phyloP scores from a whole-genome alignment of 805 yeast species.

The Groenewaldozyma salmanticensis region DNA sequence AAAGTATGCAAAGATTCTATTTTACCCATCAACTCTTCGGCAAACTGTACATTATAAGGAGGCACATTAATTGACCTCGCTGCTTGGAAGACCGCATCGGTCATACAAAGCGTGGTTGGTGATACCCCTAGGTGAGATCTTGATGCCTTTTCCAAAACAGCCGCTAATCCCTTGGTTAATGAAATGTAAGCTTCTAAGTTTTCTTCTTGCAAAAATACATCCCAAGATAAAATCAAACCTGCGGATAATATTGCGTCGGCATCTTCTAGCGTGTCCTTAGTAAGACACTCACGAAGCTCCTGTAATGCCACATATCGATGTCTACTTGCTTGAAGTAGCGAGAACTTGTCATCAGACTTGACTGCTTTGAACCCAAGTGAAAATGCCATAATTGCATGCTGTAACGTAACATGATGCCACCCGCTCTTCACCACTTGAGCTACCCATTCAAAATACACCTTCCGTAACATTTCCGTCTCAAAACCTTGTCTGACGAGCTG shows the following conservation, averaged over 20 bases:
- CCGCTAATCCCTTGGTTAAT: conserved; percentile 21
- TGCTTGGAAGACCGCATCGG: conserved; percentile 25
- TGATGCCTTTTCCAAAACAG: conserved; percentile 16
- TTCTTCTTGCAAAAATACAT: conserved; percentile 21
- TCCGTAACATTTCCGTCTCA: conserved; percentile 19
- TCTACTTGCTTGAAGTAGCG: conserved; percentile 9
- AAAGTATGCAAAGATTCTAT: conserved; percentile 8
- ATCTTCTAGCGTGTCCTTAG: conserved; percentile 5
- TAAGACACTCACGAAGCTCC: conserved; percentile 16
- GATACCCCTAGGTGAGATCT: conserved; percentile 15
- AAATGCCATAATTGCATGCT: conserved; percentile 22
- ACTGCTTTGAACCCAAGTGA: conserved; percentile 18
- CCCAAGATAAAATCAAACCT: conserved; percentile 23
- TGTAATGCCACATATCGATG: conserved; percentile 20
- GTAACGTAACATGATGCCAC: conserved; percentile 15
- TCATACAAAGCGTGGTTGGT: conserved; percentile 20
- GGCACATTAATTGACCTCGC: conserved; percentile 27
- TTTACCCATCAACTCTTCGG: conserved; percentile 24
- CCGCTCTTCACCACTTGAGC: conserved; percentile 14
- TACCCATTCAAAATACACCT: conserved; percentile 20
- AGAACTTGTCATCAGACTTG: conserved; percentile 7
- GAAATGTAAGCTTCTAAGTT: conserved; percentile 18
- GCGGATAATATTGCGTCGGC: conserved; percentile 15
- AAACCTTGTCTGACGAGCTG: conserved; percentile 20
- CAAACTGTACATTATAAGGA: conserved; percentile 23